phyloP scores from a whole-genome alignment of 164 flowering plant species.

The Magnolia officinalis region DNA sequence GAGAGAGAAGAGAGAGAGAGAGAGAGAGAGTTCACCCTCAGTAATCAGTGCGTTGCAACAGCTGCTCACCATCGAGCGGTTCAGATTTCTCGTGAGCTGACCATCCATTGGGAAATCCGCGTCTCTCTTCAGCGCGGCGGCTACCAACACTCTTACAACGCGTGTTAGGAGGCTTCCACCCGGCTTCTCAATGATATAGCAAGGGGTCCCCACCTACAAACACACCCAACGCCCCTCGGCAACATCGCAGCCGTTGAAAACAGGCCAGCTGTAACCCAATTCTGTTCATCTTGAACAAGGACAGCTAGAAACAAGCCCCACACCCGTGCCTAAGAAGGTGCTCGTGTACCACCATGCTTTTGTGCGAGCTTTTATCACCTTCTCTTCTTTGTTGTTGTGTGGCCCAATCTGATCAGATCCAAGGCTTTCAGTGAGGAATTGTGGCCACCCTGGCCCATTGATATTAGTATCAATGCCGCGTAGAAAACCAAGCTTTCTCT shows the following conservation, averaged over 20 bases:
- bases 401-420: conserved; percentile 16
- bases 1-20: too few species aligned
- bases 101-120: neutral
- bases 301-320: too few species aligned
- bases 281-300: neutral
- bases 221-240: conserved; percentile 8
- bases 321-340: too few species aligned
- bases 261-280: conserved; percentile 14
- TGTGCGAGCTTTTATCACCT: neutral
- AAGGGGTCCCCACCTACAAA: neutral
- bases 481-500: neutral
- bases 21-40: neutral
- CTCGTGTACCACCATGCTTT: too few species aligned
- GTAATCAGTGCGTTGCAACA: neutral
- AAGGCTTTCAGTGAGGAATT: conserved; percentile 13
- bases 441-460: conserved; percentile 20
- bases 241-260: conserved; percentile 1
- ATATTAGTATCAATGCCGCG: conserved; percentile 16
- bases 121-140: neutral
- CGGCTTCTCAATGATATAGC: neutral
- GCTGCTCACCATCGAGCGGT: neutral
- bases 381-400: neutral
- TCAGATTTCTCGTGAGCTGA: neutral
- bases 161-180: conserved; percentile 5
- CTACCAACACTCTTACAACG: neutral